Evolutionary conservation across 208 protist genomes (phyloP).

Genomic region (Leishmania turanica): DNA sequence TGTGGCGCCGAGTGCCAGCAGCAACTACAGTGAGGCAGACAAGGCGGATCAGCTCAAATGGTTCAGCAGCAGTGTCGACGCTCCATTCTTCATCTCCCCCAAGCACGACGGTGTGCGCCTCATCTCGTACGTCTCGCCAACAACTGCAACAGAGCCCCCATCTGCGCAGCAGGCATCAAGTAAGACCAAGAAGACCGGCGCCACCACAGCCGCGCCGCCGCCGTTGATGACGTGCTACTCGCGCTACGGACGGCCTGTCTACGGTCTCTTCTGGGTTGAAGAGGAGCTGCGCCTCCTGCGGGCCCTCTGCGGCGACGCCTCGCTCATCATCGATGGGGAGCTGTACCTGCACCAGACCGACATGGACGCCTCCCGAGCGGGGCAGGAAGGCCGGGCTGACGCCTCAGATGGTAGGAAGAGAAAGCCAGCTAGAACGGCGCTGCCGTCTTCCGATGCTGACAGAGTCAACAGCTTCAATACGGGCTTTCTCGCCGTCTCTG

Average conservation of each 20-base stretch:
- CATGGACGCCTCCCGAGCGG: conserved; percentile 9
- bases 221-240: conserved; percentile 71
- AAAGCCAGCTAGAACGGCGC: neutral
- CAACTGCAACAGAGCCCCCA: neutral
- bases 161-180: neutral
- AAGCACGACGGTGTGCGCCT: conserved; percentile 90
- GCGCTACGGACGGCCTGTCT: conserved; percentile 75
- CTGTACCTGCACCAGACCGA: conserved; percentile 75
- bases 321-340: conserved; percentile 79
- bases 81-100: conserved; percentile 84
- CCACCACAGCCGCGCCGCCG: neutral
- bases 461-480: conserved; percentile 31
- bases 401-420: neutral
- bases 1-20: neutral
- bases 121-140: conserved; percentile 60
- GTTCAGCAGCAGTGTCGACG: conserved; percentile 26
- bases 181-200: neutral
- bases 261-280: conserved; percentile 87
- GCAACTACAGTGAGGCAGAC: neutral
- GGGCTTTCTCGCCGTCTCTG: conserved; percentile 80
- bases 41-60: conserved; percentile 30
- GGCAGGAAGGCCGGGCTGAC: neutral
- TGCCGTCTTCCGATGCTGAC: neutral
- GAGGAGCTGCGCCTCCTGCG: conserved; percentile 77
- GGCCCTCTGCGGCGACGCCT: conserved; percentile 62